phyloP scores from a whole-genome alignment of 257 asterid genomes.

The Gentiana straminea region DNA sequence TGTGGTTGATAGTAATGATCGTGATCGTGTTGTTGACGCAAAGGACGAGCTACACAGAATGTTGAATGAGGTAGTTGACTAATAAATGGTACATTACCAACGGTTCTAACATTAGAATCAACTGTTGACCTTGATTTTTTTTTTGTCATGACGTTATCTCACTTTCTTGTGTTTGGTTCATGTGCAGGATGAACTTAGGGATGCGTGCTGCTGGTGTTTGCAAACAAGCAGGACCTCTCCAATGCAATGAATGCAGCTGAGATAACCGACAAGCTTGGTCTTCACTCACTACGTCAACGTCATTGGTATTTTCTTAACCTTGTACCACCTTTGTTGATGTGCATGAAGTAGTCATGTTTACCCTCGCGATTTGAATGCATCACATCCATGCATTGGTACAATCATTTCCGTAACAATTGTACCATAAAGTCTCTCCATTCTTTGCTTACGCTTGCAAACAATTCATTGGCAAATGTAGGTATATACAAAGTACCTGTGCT shows the following conservation, averaged over 20 bases:
- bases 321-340: background rate
- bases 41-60: slow-evolving; percentile 79
- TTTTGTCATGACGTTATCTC: background rate
- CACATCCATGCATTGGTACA: too few species aligned
- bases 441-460: too few species aligned
- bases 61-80: slow-evolving; percentile 55
- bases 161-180: slow-evolving; percentile 2
- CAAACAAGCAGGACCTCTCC: slow-evolving; percentile 67
- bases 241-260: slow-evolving; percentile 72
- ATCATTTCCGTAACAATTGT: too few species aligned
- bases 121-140: too few species aligned
- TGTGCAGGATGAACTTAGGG: slow-evolving; percentile 48
- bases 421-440: too few species aligned
- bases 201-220: slow-evolving; percentile 67
- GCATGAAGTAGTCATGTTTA: background rate
- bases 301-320: slow-evolving; percentile 30
- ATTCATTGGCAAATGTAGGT: too few species aligned
- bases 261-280: slow-evolving; percentile 68
- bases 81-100: too few species aligned
- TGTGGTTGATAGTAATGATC: slow-evolving; percentile 75
- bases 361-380: background rate
- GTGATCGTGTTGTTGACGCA: slow-evolving; percentile 86
- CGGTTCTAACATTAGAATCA: too few species aligned
- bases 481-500: too few species aligned
- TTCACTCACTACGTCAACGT: slow-evolving; percentile 64